Base-by-base conservation (phyloP, 2,329 filamentous ascomycete genomes). In the Coniella vitis region DNA sequence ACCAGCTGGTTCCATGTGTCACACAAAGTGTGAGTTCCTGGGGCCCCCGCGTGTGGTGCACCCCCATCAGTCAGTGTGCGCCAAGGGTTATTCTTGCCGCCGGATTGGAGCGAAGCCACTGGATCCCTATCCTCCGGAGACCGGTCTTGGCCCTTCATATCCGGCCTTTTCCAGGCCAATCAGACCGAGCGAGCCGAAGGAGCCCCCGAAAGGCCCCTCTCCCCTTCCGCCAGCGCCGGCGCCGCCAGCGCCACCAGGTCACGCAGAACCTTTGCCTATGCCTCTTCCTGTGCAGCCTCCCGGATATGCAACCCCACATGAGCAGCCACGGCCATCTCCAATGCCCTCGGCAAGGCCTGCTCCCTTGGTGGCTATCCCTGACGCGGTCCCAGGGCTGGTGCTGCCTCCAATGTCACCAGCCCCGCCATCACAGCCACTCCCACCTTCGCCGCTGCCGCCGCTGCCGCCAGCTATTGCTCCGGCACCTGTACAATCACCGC, bases 81-180 rank as follows among this genome's bases (percentile, higher is more conserved):
- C 38, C 34, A 36, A 20, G 17, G 32, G 37, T 5, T 43, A 38
- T 25, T 50, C 48, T 14, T 50, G 48, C 34, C 48, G 38, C 38
- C 22, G 13, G 34, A 25, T 25, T 10, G 20, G 25, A 25, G 17
- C n/a, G 19, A 31, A 42, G 31, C 8, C 13, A 12, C 19, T 14
- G 10, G 9, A n/a, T 31, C 22, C 7, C 4, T 38, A 29, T 12
- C 35, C 17, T 9, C 43, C n/a, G 13, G 10, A 44, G 16, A 14
- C 17, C n/a, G n/a, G 7, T 38, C 25, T 5, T 10, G 5, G 10
- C 5, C 25, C 25, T 29, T 10, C 25, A 29, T 29, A 29, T 29
- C 5, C 25, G 10, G 25, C 25, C 10, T 10, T 10, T 29, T 5
- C 25, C 10, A 29, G 25, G 25, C 25, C 10, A 29, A n/a, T n/a